Conservation (phyloP, 1,284 basidiomycete species). For the Spongiforma sp. region DNA sequence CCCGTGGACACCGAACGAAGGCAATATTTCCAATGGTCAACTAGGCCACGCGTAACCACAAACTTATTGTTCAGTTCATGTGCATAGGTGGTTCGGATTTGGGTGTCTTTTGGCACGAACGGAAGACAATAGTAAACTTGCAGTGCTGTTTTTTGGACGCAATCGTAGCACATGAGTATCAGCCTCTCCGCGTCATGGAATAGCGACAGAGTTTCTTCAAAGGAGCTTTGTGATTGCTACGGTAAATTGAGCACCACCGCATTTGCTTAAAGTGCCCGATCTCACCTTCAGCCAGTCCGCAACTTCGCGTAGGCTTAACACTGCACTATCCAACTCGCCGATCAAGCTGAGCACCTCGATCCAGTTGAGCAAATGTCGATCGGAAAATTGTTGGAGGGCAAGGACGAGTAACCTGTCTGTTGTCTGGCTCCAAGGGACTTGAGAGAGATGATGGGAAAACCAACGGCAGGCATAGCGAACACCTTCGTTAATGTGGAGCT, state of each 20-base stretch:
- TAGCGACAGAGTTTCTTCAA: constrained; percentile 11
- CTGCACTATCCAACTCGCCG: constrained; percentile 20
- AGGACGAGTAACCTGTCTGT: constrained; percentile 15
- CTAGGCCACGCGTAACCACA: constrained; percentile 15
- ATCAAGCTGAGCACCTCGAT: constrained; percentile 28
- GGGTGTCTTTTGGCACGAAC: constrained; percentile 13
- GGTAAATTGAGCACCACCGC: background rate
- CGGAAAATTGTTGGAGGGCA: constrained; percentile 20
- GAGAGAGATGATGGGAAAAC: constrained; percentile 24
- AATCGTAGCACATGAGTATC: constrained; percentile 27
- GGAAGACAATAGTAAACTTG: constrained; percentile 29
- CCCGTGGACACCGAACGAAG: constrained; percentile 20
- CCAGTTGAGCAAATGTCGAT: constrained; percentile 22
- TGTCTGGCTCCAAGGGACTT: constrained; percentile 6
- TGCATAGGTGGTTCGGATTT: constrained; percentile 20
- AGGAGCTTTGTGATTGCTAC: constrained; percentile 9
- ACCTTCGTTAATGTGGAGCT: constrained; percentile 15
- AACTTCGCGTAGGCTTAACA: constrained; percentile 19
- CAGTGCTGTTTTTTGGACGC: constrained; percentile 21
- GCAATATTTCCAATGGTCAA: constrained; percentile 20
- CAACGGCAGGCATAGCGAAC: constrained; percentile 30
- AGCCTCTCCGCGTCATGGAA: constrained; percentile 29
- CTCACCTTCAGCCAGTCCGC: constrained; percentile 25
- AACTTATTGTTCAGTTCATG: constrained; percentile 19
- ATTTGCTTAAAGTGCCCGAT: background rate